Percentiles rank a stretch among this genome's conserved stretches.
These are phyloP conservation scores for Sherardia arvensis DNA, from an alignment of 257 asterid species.

Conservation along the genomic window DNA sequence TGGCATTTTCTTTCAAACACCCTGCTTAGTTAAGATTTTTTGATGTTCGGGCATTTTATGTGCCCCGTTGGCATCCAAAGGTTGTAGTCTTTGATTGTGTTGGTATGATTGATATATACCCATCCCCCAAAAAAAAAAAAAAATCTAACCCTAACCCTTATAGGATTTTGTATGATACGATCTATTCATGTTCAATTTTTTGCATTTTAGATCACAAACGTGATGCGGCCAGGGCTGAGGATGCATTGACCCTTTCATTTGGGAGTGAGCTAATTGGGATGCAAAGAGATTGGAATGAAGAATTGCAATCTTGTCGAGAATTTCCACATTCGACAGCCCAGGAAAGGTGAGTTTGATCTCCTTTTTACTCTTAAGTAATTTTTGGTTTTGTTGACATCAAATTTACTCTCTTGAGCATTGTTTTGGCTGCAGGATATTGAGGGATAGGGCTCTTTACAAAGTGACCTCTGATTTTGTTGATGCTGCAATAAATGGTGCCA, in stretches of 20 bases:
- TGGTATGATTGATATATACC: background rate
- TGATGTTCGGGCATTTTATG: background rate
- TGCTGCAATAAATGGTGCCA: conserved; percentile 86
- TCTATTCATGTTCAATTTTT: conserved; percentile 14
- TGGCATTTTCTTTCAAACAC: too few species aligned
- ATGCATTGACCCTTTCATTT: conserved; percentile 70
- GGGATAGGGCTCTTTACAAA: conserved; percentile 90
- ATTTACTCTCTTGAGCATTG: background rate
- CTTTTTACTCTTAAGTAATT: conserved; percentile 8
- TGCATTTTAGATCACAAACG: conserved; percentile 72
- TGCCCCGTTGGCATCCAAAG: background rate
- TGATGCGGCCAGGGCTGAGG: conserved; percentile 94
- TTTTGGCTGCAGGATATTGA: conserved; percentile 55
- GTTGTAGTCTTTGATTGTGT: background rate
- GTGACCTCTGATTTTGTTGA: conserved; percentile 91
- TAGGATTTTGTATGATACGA: conserved; percentile 4
- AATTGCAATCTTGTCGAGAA: conserved; percentile 88
- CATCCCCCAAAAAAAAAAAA: background rate
- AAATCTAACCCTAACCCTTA: background rate
- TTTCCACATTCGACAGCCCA: conserved; percentile 75
- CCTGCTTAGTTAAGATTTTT: too few species aligned
- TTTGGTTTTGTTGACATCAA: background rate
- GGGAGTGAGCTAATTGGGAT: conserved; percentile 97
- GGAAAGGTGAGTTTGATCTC: conserved; percentile 64
- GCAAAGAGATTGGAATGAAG: conserved; percentile 99